Evolutionary conservation across 176 grass and related monocot genomes (phyloP).

Genomic region (Oryza australiensis): DNA sequence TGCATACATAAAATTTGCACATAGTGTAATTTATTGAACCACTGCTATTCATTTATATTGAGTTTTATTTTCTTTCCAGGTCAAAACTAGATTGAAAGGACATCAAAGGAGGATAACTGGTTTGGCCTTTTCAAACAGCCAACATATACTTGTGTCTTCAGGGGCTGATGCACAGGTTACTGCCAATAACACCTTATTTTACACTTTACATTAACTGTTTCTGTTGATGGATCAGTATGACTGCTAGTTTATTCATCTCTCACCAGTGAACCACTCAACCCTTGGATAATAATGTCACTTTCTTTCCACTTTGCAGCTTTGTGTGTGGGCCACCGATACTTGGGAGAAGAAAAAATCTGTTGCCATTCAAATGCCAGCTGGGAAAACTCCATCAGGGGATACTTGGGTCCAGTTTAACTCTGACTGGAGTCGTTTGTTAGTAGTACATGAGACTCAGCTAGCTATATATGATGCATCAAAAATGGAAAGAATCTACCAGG

Average conservation of each 20-base stretch:
- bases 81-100: conserved; percentile 90
- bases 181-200: not conserved
- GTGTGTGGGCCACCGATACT: conserved; percentile 75
- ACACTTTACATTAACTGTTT: not conserved
- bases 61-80: conserved; percentile 50
- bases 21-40: conserved; percentile 22
- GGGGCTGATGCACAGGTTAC: conserved; percentile 69
- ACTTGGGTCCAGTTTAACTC: conserved; percentile 92
- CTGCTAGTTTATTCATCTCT: not conserved
- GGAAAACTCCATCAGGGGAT: conserved; percentile 76
- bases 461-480: conserved; percentile 91
- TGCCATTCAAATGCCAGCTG: conserved; percentile 69
- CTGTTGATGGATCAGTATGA: not conserved
- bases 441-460: conserved; percentile 93
- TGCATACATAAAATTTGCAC: not conserved
- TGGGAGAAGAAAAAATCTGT: conserved; percentile 92
- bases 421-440: conserved; percentile 79
- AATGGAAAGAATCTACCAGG: conserved; percentile 86
- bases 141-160: conserved; percentile 88
- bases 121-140: conserved; percentile 80
- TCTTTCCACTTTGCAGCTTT: conserved; percentile 61
- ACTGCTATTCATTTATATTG: conserved; percentile 38
- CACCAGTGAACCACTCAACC: not conserved
- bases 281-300: not conserved
- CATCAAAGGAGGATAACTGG: conserved; percentile 96